Base-by-base conservation (phyloP, 2,329 filamentous ascomycete genomes). In the Botrytis tulipae region DNA sequence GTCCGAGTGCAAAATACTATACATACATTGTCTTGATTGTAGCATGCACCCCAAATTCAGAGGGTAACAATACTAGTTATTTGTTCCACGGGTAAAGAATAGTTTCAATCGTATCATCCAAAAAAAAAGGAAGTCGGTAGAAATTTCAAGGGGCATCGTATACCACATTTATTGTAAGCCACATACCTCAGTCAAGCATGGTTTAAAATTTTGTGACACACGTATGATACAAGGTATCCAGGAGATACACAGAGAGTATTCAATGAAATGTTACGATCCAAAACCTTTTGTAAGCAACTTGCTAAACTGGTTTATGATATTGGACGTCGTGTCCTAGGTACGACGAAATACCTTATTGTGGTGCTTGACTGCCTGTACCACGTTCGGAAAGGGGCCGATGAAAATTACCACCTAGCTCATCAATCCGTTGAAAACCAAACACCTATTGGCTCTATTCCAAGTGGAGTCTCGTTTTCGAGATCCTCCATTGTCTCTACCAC, bases 401-500 rank as follows among this genome's bases (percentile, higher is more conserved):
- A 32, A 42, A 14, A 25, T 3, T 25, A 40, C 20, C 18, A 25
- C 22, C 37, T 35, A 46, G 29, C 35, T 46, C 46, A 61, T 72
- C 32, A 72, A 69, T 72, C 71, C 51, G n/a, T 46, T 32, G 62
- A 72, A 12, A 48, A 59, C 51, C 48, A 72, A 25, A 72, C 62
- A 46, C 71, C 71, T 42, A 68, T 69, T 29, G 71, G 71, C 12
- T 72, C 62, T 35, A 80, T 71, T 22, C 76, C 77, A 42, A 79
- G 42, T 20, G 79, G 78, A 44, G 76, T 75, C 44, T 80, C 79
- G 54, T 74, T 72, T 60, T 81, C 80, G 4, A 72, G 72, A 37
- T 79, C 78, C 61, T 79, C 78, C 37, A 81, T 57, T 35, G 80
- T 74, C 37, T 80, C 78, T 35, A 74, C 67, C 46, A 81, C 71